Base-by-base conservation (phyloP, 768 basidiomycete genomes). In the Neoboletus brunneissimus region DNA sequence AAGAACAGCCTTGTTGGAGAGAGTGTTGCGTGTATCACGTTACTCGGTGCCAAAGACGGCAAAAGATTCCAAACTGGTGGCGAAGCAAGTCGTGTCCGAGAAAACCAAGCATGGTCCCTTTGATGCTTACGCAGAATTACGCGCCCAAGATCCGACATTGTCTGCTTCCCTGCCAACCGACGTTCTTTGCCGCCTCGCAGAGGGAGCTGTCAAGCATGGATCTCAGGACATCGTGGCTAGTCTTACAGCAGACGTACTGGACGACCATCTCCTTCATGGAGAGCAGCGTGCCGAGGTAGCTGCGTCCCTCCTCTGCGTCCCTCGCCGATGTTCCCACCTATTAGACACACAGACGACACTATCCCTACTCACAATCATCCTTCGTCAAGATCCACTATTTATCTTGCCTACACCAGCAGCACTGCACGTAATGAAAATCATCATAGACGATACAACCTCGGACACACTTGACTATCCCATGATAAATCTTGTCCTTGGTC, bases 161-260 rank as follows among this genome's bases (percentile, higher is more conserved):
- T 45, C 65, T 23, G 58, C 57, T 41, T 64, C 57, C 42, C 42
- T 73, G 27, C 68, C 73, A 47, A 59, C 61, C 11, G 65, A 59
- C 35, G 66, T 66, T 61, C 73, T 67, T 54, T 63, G 56, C 47
- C 49, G 54, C 40, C 55, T 76, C 63, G 72, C 71, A 31, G 58
- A 66, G 44, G 62, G 58, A 43, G 75, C 74, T 56, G 60, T 58
- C 57, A 60, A 62, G 50, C 53, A 65, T 63, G 64, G 70, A 74
- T 68, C 63, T 44, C 47, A 68, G 60, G 54, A 53, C 48, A 68
- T 75, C 46, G 57, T 75, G 75, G 74, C 69, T 76, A 44, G 63
- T 75, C 70, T 75, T 64, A 46, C 73, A 52, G 67, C 73, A 76
- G 74, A 75, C 74, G 58, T 77, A 67, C 48, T 77, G 74, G 74